Percentiles rank a stretch among this genome's conserved stretches.
phyloP scores from a whole-genome alignment of 2,329 filamentous ascomycete genomes.

The Purpureocillium lavendulum region DNA sequence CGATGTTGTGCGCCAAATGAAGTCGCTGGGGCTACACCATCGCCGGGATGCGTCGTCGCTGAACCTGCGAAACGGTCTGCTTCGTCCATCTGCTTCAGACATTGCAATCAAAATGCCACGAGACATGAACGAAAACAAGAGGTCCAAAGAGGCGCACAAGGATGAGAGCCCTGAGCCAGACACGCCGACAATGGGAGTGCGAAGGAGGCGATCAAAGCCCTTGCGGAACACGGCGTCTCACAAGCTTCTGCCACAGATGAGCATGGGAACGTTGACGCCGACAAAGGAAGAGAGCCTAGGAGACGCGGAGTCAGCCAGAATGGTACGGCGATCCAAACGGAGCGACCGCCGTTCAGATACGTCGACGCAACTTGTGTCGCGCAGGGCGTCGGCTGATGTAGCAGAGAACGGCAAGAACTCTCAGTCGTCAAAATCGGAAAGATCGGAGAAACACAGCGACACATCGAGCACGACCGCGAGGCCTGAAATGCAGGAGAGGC shows the following conservation, averaged over 20 bases:
- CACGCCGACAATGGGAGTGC: constrained; percentile 20
- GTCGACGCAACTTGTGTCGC: too few relatives aligned
- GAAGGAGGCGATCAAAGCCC: constrained; percentile 12
- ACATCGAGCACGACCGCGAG: too few relatives aligned
- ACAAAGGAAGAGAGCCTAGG: constrained; percentile 20
- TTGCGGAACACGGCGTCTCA: constrained; percentile 13
- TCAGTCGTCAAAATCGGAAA: too few relatives aligned
- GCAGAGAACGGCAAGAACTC: too few relatives aligned
- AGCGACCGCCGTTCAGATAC: too few relatives aligned
- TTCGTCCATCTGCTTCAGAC: constrained; percentile 34
- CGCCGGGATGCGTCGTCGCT: constrained; percentile 12
- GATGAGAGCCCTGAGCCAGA: constrained; percentile 27
- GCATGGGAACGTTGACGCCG: constrained; percentile 18
- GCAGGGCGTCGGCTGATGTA: too few relatives aligned
- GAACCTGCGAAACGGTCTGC: constrained; percentile 6
- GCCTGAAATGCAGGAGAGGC: too few relatives aligned
- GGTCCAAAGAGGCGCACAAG: not conserved
- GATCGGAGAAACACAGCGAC: too few relatives aligned
- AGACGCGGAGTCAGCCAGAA: constrained; percentile 7
- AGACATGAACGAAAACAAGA: constrained; percentile 5
- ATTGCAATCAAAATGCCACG: constrained; percentile 19
- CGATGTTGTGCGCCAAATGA: constrained; percentile 54
- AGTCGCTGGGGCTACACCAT: constrained; percentile 28
- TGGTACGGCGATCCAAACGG: too few relatives aligned
- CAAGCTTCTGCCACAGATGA: constrained; percentile 13